Evolutionary conservation across 1,284 basidiomycete genomes (phyloP), one percentile per base, ranked within the genome.

Genomic region (Papiliotrema nemorosa): DNA sequence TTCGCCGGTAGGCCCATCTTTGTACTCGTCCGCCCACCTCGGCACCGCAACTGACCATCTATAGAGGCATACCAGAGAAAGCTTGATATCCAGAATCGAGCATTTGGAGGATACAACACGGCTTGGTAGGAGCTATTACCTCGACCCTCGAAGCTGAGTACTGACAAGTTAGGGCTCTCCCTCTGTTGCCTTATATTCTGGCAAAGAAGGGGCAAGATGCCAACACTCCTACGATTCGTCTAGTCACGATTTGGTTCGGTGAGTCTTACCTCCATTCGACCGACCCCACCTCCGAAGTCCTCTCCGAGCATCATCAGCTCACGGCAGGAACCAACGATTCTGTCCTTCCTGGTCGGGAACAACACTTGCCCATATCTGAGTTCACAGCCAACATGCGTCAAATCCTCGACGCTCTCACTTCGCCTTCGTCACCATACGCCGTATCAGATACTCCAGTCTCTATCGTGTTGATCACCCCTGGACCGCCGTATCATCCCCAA

Each of bases 381-480:
- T 67, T 60, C 53, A 49, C 39, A 20, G 16, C 45, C 21, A 66
- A 69, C 54, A 49, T 50, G 13, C 44, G 47, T 27, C 54, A 45
- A 50, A 55, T 62, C 37, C 52, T 61, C 44, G 44, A 46, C 25
- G 44, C 44, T 13, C 47, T 66, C n/a, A 66, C 62, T 3, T 56
- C 59, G 5, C 49, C 47, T 14, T 20, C 22, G 12, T 53, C 50
- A 2, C 49, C 47, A 3, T 55, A 55, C 46, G 59, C 59, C 21
- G 49, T 60, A 16, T 49, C 60, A 0, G 54, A 62, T 25, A 54
- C 50, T 13, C 50, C 51, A 2, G 50, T 47, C 40, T 62, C 49
- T 47, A 80, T 93, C 58, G 74, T 93, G 45, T 78, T 94, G 53
- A 81, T 93, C 50, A 88, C 88, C 4, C 87, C 90, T 14, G 52